Percentiles rank a stretch among this genome's conserved stretches.
These are phyloP conservation scores for Lepidium campestre DNA, from an alignment of 441 rosid genomes.

Conservation along the genomic window DNA sequence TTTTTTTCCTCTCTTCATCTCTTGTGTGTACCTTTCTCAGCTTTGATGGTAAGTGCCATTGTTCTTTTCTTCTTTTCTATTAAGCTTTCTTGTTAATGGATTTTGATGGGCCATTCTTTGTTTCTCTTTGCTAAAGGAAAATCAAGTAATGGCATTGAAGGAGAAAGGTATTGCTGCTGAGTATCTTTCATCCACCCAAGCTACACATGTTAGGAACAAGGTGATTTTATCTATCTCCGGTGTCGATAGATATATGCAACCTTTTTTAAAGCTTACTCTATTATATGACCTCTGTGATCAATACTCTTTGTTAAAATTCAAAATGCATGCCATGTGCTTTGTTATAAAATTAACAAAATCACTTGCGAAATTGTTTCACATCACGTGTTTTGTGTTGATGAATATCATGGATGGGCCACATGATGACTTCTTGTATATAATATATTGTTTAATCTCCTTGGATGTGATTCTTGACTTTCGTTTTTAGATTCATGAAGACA, in stretches of 20 bases:
- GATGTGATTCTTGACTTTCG: constrained; percentile 5
- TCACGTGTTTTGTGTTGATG: background rate
- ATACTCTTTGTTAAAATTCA: background rate
- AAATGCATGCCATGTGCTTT: background rate
- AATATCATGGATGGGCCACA: background rate
- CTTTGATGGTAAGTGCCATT: constrained; percentile 71
- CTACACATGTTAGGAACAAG: constrained; percentile 56
- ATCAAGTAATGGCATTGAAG: constrained; percentile 82
- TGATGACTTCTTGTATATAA: background rate
- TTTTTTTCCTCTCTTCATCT: background rate
- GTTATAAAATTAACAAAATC: background rate
- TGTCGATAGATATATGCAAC: background rate
- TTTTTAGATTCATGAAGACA: constrained; percentile 81
- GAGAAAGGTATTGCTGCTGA: constrained; percentile 91
- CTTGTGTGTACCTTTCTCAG: constrained; percentile 35
- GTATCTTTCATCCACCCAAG: constrained; percentile 81
- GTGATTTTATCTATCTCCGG: constrained; percentile 30
- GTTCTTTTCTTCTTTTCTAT: background rate
- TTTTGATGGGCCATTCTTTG: background rate
- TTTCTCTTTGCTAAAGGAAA: constrained; percentile 48
- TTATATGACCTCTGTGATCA: background rate
- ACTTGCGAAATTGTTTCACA: background rate
- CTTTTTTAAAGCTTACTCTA: background rate
- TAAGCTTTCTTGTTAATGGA: background rate
- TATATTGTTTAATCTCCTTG: background rate